Base-by-base conservation (phyloP, 2,329 filamentous ascomycete species). In the Sclerotinia trifoliorum region DNA sequence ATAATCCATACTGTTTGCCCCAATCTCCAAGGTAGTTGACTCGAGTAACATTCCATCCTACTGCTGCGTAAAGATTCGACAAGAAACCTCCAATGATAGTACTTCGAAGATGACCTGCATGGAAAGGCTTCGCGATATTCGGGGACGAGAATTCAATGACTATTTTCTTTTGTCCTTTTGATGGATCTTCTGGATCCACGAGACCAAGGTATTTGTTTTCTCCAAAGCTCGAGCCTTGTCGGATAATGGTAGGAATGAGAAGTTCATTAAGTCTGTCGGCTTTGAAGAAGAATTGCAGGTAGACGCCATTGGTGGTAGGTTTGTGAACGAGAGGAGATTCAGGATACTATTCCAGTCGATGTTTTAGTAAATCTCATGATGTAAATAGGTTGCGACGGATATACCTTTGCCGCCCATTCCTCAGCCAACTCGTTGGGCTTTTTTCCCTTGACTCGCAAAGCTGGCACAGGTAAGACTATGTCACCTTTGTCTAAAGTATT, bases 101-200 rank as follows among this genome's bases (percentile, higher is more conserved):
- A 75, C 88, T 91, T 74, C 90, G 84, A 73, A 93, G 81, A 80
- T 94, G 90, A 7, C 88, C 88, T 29, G 88, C 89, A 75, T 91
- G 88, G 79, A 93, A 93, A 29, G 89, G 91, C 80, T 94, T 94
- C 57, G 92, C 92, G 69, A 95, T 93, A 78, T 95, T 95, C 63
- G 92, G 92, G 10, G 90, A 93, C 10, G 90, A 93, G 79, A 94
- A 95, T 76, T 95, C 92, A 74, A 95, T 85, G 64, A 95, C 86
- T 56, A 89, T 83, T 74, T 78, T 80, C 75, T 82, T 83, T 70
- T 74, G 74, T 42, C 80, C 80, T 56, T 80, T 78, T 17, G 78
- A 83, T 10, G 86, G 83, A 75, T 92, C 84, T 29, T 82, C 80
- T 49, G 85, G 83, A 75, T 93, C 87, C 72, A 83, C 84, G 48